phyloP scores from a whole-genome alignment of 441 rosid genomes.

The Pelargonium cotyledonis region DNA sequence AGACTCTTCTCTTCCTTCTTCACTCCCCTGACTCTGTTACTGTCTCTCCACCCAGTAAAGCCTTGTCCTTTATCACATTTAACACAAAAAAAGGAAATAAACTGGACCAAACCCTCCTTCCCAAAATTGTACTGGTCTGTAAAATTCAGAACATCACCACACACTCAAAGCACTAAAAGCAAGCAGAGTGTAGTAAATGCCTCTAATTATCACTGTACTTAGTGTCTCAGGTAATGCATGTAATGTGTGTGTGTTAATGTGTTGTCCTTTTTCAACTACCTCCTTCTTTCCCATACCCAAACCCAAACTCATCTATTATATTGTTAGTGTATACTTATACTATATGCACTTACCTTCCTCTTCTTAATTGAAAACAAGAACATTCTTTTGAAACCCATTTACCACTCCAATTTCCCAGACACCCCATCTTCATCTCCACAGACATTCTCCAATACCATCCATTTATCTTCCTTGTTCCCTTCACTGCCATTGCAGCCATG shows the following conservation, averaged over 20 bases:
- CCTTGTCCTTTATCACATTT: no score
- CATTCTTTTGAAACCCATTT: not conserved
- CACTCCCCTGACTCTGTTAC: no score
- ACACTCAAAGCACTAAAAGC: not conserved
- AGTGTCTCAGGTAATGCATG: constrained; percentile 2
- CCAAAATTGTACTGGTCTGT: no score
- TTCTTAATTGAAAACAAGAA: not conserved
- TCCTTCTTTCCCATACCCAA: constrained; percentile 4
- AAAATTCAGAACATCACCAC: not conserved
- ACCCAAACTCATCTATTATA: constrained; percentile 8
- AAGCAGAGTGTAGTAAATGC: not conserved
- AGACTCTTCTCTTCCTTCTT: no score
- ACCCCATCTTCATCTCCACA: not conserved
- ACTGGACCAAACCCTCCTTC: no score
- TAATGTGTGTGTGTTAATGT: constrained; percentile 1
- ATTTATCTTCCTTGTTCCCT: not conserved
- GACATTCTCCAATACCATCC: no score
- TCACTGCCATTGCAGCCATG: not conserved
- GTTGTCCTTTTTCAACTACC: constrained; percentile 26
- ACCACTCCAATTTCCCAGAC: constrained; percentile 4
- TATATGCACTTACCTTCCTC: not conserved
- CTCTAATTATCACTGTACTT: not conserved
- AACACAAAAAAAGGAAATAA: no score
- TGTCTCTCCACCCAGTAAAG: no score
- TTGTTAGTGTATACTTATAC: not conserved